A percentile compares a stretch with the other conserved stretches of the same genome.
Conservation (phyloP, 2,329 filamentous ascomycete genomes). For the Plenodomus lindquistii region DNA sequence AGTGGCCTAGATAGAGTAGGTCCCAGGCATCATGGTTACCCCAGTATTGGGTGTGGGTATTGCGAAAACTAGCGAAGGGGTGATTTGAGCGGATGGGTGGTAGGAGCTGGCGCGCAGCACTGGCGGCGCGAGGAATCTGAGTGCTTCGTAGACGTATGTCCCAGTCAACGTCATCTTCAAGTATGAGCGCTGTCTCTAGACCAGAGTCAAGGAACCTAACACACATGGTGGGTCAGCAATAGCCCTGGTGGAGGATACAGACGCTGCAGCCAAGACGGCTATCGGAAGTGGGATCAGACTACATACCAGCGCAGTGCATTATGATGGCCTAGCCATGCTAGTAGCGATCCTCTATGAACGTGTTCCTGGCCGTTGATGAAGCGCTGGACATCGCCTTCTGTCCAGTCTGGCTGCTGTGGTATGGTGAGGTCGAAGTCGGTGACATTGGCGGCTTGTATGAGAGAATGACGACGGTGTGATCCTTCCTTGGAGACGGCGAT, state of each 20-base stretch:
- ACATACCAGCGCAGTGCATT: conserved; percentile 47
- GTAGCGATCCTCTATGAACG: conserved; percentile 45
- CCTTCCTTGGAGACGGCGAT: conserved; percentile 47
- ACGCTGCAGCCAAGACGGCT: conserved; percentile 12
- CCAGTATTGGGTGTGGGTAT: conserved; percentile 45
- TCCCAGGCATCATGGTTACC: conserved; percentile 47
- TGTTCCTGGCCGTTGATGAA: conserved; percentile 42
- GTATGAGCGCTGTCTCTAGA: conserved; percentile 48
- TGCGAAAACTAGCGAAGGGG: conserved; percentile 19
- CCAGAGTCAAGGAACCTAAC: conserved; percentile 48
- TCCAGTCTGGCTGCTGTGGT: conserved; percentile 48
- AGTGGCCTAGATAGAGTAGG: conserved; percentile 51
- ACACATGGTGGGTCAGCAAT: conserved; percentile 4
- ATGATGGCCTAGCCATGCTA: conserved; percentile 52
- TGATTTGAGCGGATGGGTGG: conserved; percentile 29
- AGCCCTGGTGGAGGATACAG: conserved; percentile 7
- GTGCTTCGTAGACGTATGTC: conserved; percentile 49
- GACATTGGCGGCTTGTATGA: conserved; percentile 48
- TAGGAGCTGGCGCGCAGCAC: conserved; percentile 45
- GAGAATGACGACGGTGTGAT: conserved; percentile 45
- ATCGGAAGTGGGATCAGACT: not conserved
- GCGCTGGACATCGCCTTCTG: conserved; percentile 44
- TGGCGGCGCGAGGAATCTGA: conserved; percentile 49
- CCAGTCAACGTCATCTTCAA: conserved; percentile 54
- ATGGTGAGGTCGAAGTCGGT: conserved; percentile 50